phyloP scores from a whole-genome alignment of 2,329 filamentous ascomycete species.

The Aspergillus brunneoviolaceus region DNA sequence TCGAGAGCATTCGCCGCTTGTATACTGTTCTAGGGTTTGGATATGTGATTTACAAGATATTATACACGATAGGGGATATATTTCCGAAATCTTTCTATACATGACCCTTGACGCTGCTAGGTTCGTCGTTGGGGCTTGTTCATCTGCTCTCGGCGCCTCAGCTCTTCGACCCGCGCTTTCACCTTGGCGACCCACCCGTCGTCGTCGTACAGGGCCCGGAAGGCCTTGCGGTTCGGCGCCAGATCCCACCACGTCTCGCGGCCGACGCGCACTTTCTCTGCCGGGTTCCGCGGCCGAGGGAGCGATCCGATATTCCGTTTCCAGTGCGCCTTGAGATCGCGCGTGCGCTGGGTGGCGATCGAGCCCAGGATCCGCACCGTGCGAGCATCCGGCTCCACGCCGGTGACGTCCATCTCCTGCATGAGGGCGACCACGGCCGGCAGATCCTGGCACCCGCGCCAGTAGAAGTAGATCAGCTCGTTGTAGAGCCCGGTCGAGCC shows the following conservation, averaged over 20 bases:
- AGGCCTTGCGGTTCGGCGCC: slow-evolving; percentile 30
- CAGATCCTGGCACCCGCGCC: slow-evolving; percentile 44
- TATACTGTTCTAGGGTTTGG: not conserved
- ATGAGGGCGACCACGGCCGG: slow-evolving; percentile 41
- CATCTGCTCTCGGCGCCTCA: not conserved
- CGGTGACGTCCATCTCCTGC: slow-evolving; percentile 46
- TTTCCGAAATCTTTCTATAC: not conserved
- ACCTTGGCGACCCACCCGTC: slow-evolving; percentile 30
- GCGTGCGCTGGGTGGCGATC: slow-evolving; percentile 29
- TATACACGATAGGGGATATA: not conserved
- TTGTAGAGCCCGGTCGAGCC: slow-evolving; percentile 45
- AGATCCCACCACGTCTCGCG: slow-evolving; percentile 34
- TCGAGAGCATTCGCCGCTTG: not conserved
- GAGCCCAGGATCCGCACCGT: slow-evolving; percentile 34
- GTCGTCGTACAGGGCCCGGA: slow-evolving; percentile 25
- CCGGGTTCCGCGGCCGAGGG: not conserved
- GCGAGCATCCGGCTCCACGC: slow-evolving; percentile 37
- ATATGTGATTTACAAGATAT: not conserved
- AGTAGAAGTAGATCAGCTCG: slow-evolving; percentile 45
- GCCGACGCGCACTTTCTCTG: not conserved
- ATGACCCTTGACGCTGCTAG: not conserved
- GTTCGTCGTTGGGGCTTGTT: not conserved
- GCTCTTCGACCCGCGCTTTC: slow-evolving; percentile 15
- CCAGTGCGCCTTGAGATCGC: slow-evolving; percentile 22
- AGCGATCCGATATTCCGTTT: slow-evolving; percentile 1